These are phyloP conservation scores for Trichosporon sp. DNA, from an alignment of 1,284 basidiomycete genomes.

Conservation along the genomic window DNA sequence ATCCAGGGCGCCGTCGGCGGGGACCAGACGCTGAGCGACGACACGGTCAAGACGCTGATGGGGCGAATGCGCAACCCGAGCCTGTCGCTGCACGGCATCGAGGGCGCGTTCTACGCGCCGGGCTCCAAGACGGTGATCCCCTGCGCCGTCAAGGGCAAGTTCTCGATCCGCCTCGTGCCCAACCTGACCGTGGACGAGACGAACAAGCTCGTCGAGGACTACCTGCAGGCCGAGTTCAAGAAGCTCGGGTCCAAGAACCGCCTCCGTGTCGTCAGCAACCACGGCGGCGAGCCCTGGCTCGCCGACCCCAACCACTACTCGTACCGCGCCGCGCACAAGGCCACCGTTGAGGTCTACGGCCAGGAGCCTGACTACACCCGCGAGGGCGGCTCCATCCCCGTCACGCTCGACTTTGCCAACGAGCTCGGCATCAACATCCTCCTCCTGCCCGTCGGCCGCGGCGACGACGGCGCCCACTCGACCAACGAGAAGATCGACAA, in stretches of 20 bases:
- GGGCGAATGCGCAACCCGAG: slow-evolving; percentile 61
- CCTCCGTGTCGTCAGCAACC: slow-evolving; percentile 62
- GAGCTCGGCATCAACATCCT: slow-evolving; percentile 67
- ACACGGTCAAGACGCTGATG: slow-evolving; percentile 68
- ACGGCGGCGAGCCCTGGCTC: slow-evolving; percentile 89
- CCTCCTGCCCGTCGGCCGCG: slow-evolving; percentile 85
- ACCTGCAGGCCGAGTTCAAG: slow-evolving; percentile 72
- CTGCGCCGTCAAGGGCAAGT: slow-evolving; percentile 82
- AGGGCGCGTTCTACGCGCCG: slow-evolving; percentile 85
- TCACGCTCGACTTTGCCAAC: slow-evolving; percentile 93
- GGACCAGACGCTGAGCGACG: slow-evolving; percentile 67
- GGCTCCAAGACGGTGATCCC: slow-evolving; percentile 94
- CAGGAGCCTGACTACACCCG: slow-evolving; percentile 81
- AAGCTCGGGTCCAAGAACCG: slow-evolving; percentile 81
- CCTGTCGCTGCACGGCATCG: slow-evolving; percentile 91
- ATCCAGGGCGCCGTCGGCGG: slow-evolving; percentile 77
- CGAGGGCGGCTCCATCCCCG: slow-evolving; percentile 91
- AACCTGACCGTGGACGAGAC: slow-evolving; percentile 73
- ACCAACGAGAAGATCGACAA: slow-evolving; percentile 96
- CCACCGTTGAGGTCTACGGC: slow-evolving; percentile 67
- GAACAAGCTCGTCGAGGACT: slow-evolving; percentile 65
- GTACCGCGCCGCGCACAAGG: slow-evolving; percentile 83
- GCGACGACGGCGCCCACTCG: slow-evolving; percentile 78
- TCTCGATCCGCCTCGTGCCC: slow-evolving; percentile 81
- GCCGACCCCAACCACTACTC: slow-evolving; percentile 71